These are phyloP conservation scores for Capronia americana DNA, from an alignment of 2,329 filamentous ascomycete genomes.

Conservation along the genomic window DNA sequence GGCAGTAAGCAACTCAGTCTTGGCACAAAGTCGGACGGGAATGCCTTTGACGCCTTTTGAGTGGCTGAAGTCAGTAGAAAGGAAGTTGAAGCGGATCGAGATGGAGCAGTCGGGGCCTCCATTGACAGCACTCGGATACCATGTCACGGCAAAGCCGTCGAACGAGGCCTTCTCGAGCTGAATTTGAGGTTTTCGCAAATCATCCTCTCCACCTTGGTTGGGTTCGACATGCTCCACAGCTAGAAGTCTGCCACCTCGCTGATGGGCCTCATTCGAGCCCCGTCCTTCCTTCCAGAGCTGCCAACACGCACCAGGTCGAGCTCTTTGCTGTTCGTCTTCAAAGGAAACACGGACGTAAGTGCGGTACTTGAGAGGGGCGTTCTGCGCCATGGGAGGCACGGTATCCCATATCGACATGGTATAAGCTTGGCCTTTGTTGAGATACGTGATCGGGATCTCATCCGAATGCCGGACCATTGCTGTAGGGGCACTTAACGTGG, in stretches of 20 bases:
- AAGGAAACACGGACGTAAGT: slow-evolving; percentile 96
- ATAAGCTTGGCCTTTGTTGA: slow-evolving; percentile 97
- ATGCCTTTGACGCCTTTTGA: slow-evolving; percentile 99
- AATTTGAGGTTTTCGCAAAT: slow-evolving; percentile 65
- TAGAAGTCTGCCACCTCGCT: slow-evolving; percentile 87
- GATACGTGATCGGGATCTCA: slow-evolving; percentile 95
- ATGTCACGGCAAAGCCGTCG: slow-evolving; percentile 90
- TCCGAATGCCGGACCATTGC: slow-evolving; percentile 91
- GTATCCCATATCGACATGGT: slow-evolving; percentile 84
- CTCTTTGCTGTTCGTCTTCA: slow-evolving; percentile 91
- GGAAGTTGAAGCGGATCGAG: slow-evolving; percentile 94
- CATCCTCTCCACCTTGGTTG: slow-evolving; percentile 60
- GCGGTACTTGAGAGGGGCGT: slow-evolving; percentile 70
- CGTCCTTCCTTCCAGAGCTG: slow-evolving; percentile 95
- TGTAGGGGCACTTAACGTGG: slow-evolving; percentile 89
- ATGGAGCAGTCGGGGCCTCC: slow-evolving; percentile 78
- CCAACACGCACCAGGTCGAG: slow-evolving; percentile 83
- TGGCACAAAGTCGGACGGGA: slow-evolving; percentile 88
- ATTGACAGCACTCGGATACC: slow-evolving; percentile 73
- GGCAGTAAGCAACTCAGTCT: slow-evolving; percentile 73
- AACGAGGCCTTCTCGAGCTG: slow-evolving; percentile 81
- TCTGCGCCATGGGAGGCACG: slow-evolving; percentile 63
- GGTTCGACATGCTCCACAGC: slow-evolving; percentile 91
- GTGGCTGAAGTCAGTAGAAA: slow-evolving; percentile 98
- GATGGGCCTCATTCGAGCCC: slow-evolving; percentile 93